These are phyloP conservation scores for Sungouiella thailandica DNA, from an alignment of 805 yeast genomes.

Conservation along the genomic window DNA sequence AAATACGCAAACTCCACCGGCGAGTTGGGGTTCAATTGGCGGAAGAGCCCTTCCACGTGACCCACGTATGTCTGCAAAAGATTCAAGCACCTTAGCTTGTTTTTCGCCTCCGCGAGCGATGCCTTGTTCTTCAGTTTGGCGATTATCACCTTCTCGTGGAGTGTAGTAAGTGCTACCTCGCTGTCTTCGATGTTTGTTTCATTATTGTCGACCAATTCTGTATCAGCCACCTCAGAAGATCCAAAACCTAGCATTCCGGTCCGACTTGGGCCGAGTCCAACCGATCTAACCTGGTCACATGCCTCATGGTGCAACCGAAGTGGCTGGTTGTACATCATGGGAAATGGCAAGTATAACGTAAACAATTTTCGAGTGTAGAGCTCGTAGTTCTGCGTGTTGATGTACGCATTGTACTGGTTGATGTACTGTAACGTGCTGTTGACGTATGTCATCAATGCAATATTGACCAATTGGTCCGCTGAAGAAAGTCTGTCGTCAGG, in stretches of 20 bases:
- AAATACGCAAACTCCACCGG: conserved; percentile 13
- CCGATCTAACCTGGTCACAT: conserved; percentile 24
- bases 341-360: conserved; percentile 55
- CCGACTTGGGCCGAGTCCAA: conserved; percentile 26
- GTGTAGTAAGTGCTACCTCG: conserved; percentile 28
- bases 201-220: conserved; percentile 27
- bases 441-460: conserved; percentile 40
- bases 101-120: conserved; percentile 27
- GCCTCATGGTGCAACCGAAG: conserved; percentile 37
- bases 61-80: conserved; percentile 20
- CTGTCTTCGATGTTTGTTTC: conserved; percentile 15
- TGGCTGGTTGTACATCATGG: conserved; percentile 71
- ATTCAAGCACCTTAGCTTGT: conserved; percentile 28
- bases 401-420: conserved; percentile 52
- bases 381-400: conserved; percentile 56
- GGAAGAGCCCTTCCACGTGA: conserved; percentile 13
- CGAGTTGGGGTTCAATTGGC: conserved; percentile 11
- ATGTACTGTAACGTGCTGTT: conserved; percentile 39
- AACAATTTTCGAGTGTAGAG: conserved; percentile 53
- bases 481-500: conserved; percentile 9
- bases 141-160: conserved; percentile 35
- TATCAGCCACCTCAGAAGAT: conserved; percentile 21
- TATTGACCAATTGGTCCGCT: conserved; percentile 33
- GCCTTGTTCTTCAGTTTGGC: conserved; percentile 29
- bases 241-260: no score